Evolutionary conservation across 768 basidiomycete species (phyloP), one percentile per base, ranked within the genome.

Genomic region (Collybiopsis confluens): DNA sequence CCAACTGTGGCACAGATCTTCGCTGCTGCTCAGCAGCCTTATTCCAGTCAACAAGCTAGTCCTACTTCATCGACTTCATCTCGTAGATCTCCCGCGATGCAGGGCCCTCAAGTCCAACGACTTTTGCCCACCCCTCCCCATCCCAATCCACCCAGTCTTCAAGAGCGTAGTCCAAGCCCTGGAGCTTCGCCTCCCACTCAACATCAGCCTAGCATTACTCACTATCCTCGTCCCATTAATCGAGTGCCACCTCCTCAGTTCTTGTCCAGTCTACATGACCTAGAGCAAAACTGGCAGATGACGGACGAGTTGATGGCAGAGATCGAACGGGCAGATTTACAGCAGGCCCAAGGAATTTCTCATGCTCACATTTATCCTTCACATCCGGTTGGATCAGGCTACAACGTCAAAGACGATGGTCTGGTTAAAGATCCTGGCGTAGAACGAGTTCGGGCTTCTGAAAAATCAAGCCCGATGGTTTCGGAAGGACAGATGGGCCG

Each of bases 241-340:
- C 82, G 84, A 44, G 73, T 74, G 5, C 70, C 79, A 0, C 73
- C 77, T 3, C 75, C 79, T 10, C 78, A 75, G 26, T 85, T 86
- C 62, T 75, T 86, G 18, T 68, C 73, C 0, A 79, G 81, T 53
- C 82, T 77, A 61, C 77, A 80, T 38, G 66, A 72, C 10, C 61
- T 78, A 61, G 81, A 82, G 35, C 82, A 81, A 38, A 74, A 74
- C 37, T 86, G 81, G 76, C 77, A 85, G 46, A 79, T 88, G 75
- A 86, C 86, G 0, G 80, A 81, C 33, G 83, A 88, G 58, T 73
- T 88, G 26, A 71, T 88, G 67, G 82, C 81, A 28, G 84, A 88
- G 57, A 85, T 88, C 56, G 87, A 89, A 62, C 78, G 81, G 40
- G 83, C 82, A n/a, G 83, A 87, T 65, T 68, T 80, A 57, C 80